These are phyloP conservation scores for Boletus fagicola DNA, from an alignment of 768 basidiomycete species.

Conservation along the genomic window DNA sequence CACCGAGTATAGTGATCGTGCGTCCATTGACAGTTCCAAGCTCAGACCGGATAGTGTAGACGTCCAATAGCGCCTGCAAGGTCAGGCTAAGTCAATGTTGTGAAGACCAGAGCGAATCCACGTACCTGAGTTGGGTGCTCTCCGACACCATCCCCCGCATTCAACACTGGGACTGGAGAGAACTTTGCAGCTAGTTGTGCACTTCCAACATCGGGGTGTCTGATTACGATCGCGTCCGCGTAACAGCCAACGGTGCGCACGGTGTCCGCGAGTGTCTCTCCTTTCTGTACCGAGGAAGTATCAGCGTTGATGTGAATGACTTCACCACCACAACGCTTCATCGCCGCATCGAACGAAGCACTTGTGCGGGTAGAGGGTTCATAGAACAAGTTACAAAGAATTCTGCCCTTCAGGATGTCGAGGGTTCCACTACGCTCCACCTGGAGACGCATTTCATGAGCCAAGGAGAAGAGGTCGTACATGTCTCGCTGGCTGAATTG, in stretches of 20 bases:
- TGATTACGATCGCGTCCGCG: conserved; percentile 89
- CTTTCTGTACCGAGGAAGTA: conserved; percentile 87
- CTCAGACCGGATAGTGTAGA: conserved; percentile 96
- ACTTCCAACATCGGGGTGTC: conserved; percentile 92
- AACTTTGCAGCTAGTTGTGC: conserved; percentile 95
- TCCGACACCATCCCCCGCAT: conserved; percentile 95
- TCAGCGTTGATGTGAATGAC: conserved; percentile 84
- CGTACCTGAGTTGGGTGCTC: conserved; percentile 94
- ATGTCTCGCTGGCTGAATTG: conserved; percentile 88
- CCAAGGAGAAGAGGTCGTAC: conserved; percentile 90
- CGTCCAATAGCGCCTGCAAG: conserved; percentile 71
- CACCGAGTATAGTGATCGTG: conserved; percentile 89
- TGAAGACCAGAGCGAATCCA: conserved; percentile 3
- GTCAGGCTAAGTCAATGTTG: conserved; percentile 3
- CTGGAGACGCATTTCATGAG: conserved; percentile 94
- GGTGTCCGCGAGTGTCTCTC: conserved; percentile 91
- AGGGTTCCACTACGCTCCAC: conserved; percentile 88
- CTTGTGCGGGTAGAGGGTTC: conserved; percentile 97
- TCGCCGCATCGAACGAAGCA: conserved; percentile 95
- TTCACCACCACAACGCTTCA: conserved; percentile 97
- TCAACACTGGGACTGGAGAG: conserved; percentile 93
- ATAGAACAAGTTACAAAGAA: conserved; percentile 91
- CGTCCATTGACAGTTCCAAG: conserved; percentile 97
- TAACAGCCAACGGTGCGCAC: conserved; percentile 94
- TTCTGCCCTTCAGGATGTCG: conserved; percentile 87